Percentiles rank a stretch among this genome's conserved stretches.
Evolutionary conservation across 345 rosid species (phyloP).

Genomic region (Salix viminalis): DNA sequence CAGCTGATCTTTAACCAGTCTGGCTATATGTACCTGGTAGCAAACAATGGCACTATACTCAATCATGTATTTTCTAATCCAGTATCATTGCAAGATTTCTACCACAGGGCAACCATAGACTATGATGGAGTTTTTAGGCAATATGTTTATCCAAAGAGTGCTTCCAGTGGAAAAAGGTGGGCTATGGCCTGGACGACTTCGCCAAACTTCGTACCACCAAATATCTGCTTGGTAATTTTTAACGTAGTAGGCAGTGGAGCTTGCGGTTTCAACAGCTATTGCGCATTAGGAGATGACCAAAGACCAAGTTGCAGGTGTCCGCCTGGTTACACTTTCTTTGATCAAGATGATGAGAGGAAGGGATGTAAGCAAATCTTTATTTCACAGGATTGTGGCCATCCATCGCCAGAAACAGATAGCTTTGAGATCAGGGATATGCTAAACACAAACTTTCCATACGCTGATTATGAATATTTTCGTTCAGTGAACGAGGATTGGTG

Average conservation of each 20-base stretch:
- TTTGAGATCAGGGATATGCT: too few species aligned
- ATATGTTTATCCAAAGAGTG: slow-evolving; percentile 43
- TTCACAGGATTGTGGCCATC: slow-evolving; percentile 32
- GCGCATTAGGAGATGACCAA: slow-evolving; percentile 28
- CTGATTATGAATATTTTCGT: rapidly evolving
- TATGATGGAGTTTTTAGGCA: slow-evolving; percentile 52
- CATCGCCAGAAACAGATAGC: slow-evolving; percentile 2
- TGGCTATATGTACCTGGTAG: slow-evolving; percentile 38
- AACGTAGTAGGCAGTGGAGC: slow-evolving; percentile 29
- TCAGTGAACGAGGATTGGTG: too few species aligned
- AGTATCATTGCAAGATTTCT: slow-evolving; percentile 20
- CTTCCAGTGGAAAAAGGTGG: slow-evolving; percentile 19
- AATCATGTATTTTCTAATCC: neutral
- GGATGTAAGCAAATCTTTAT: slow-evolving; percentile 38
- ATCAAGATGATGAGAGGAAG: slow-evolving; percentile 29
- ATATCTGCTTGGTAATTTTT: slow-evolving; percentile 33
- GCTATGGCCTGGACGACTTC: slow-evolving; percentile 27
- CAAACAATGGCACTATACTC: slow-evolving; percentile 21
- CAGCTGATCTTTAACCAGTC: slow-evolving; percentile 41
- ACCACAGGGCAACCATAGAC: slow-evolving; percentile 45
- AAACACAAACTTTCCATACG: too few species aligned
- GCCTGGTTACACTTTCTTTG: neutral
- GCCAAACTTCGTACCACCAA: slow-evolving; percentile 19
- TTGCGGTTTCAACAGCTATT: slow-evolving; percentile 61
- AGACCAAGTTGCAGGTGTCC: slow-evolving; percentile 45